phyloP scores from a whole-genome alignment of 805 yeast species.

The Barnettozyma sucrosica region DNA sequence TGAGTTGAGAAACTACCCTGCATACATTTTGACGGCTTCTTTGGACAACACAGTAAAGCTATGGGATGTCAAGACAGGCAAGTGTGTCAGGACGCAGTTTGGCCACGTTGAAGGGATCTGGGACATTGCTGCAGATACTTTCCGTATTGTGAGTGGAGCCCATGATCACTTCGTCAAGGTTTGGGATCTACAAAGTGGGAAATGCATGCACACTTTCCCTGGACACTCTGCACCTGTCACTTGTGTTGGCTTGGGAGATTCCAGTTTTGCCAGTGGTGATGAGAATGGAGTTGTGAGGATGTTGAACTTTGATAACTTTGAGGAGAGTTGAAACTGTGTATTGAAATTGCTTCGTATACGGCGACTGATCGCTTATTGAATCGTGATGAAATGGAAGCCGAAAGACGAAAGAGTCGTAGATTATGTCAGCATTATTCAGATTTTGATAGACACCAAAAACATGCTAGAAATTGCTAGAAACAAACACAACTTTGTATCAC shows the following conservation, averaged over 20 bases:
- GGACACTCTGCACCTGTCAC: constrained; percentile 58
- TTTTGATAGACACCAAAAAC: neutral
- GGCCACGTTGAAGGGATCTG: constrained; percentile 99
- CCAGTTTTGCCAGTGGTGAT: constrained; percentile 83
- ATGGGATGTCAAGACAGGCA: constrained; percentile 85
- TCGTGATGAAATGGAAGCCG: too few relatives aligned
- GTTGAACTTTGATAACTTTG: constrained; percentile 60
- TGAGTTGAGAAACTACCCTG: constrained; percentile 48
- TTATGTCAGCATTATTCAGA: neutral
- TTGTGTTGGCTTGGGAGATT: constrained; percentile 84
- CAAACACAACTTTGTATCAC: neutral
- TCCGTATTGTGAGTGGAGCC: constrained; percentile 90
- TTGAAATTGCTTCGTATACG: neutral
- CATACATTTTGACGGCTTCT: constrained; percentile 81
- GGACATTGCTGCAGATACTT: constrained; percentile 94
- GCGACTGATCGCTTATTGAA: neutral
- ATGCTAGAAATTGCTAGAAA: neutral
- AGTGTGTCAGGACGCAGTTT: constrained; percentile 88
- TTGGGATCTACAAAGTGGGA: constrained; percentile 95
- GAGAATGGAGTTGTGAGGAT: constrained; percentile 84
- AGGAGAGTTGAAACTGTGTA: neutral
- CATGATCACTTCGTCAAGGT: constrained; percentile 86
- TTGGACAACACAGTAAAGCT: constrained; percentile 88
- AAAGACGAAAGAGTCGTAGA: too few relatives aligned
- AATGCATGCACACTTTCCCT: constrained; percentile 88